A percentile compares a stretch with the other conserved stretches of the same genome.
Conservation (phyloP, 768 basidiomycete species). For the Collybia mongolica region DNA sequence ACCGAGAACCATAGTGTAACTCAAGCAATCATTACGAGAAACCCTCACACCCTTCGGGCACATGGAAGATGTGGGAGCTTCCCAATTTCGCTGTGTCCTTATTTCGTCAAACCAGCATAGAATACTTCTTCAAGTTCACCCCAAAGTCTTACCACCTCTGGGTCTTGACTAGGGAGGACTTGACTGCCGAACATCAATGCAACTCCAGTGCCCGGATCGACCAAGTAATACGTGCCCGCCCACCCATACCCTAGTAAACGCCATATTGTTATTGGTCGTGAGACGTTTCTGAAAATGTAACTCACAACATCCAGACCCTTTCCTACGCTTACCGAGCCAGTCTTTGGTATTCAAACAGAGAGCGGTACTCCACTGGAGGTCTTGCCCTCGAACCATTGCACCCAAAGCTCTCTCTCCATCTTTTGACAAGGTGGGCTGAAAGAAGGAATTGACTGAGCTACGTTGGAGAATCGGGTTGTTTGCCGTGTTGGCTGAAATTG, state of each 20-base stretch:
- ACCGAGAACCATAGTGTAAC: no score
- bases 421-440: slow-evolving; percentile 10
- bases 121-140: slow-evolving; percentile 24
- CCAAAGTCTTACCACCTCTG: slow-evolving; percentile 17
- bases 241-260: slow-evolving; percentile 29
- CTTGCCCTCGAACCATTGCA: slow-evolving; percentile 2
- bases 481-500: slow-evolving; percentile 9
- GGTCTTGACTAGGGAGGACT: slow-evolving; percentile 23
- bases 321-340: slow-evolving; percentile 23
- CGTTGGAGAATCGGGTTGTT: slow-evolving; percentile 9
- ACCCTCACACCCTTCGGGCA: no score
- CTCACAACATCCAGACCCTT: slow-evolving; percentile 31
- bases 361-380: slow-evolving; percentile 27
- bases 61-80: no score
- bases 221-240: slow-evolving; percentile 31
- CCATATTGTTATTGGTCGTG: neutral
- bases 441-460: slow-evolving; percentile 9
- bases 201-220: slow-evolving; percentile 33
- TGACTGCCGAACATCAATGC: slow-evolving; percentile 34
- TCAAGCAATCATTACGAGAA: no score
- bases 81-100: no score
- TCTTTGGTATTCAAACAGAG: slow-evolving; percentile 25
- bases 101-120: slow-evolving; percentile 11
- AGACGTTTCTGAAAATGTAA: neutral
- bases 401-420: slow-evolving; percentile 5